Percentiles rank a stretch among this genome's conserved stretches.
These are phyloP conservation scores for Exophiala phaeomuriformis DNA, from an alignment of 2,329 filamentous ascomycete species.

Conservation along the genomic window DNA sequence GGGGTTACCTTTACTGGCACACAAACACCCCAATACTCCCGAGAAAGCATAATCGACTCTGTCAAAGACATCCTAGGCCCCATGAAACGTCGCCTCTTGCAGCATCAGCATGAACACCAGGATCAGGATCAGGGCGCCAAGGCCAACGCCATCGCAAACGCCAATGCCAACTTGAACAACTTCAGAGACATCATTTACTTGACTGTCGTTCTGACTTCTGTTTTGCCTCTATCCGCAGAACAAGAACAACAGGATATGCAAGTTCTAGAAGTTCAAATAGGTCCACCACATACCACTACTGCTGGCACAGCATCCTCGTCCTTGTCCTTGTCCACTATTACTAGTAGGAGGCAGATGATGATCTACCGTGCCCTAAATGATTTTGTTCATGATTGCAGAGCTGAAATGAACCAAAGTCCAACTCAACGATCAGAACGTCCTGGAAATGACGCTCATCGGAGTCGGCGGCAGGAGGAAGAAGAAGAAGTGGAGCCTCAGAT, in stretches of 20 bases:
- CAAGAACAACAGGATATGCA: not conserved
- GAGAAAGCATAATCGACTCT: slow-evolving; percentile 14
- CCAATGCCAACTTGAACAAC: not conserved
- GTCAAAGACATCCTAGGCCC: slow-evolving; percentile 22
- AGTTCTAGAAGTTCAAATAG: no score
- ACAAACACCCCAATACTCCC: slow-evolving; percentile 10
- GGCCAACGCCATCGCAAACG: no score
- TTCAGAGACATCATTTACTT: slow-evolving; percentile 24
- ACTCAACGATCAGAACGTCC: no score
- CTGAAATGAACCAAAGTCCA: slow-evolving; percentile 1
- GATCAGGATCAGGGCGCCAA: slow-evolving; percentile 5
- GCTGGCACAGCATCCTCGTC: no score
- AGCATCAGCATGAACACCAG: not conserved
- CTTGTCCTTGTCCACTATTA: no score
- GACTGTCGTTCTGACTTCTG: slow-evolving; percentile 19
- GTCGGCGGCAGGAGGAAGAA: no score
- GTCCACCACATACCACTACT: no score
- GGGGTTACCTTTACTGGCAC: not conserved
- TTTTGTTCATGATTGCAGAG: slow-evolving; percentile 9
- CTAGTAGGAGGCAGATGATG: not conserved
- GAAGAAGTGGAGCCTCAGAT: no score
- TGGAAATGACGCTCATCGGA: no score
- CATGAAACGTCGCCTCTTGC: slow-evolving; percentile 19
- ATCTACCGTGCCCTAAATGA: slow-evolving; percentile 9
- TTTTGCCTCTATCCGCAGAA: slow-evolving; percentile 1